Conservation (phyloP, 1,284 basidiomycete species). For the Irpex rosettiformis region DNA sequence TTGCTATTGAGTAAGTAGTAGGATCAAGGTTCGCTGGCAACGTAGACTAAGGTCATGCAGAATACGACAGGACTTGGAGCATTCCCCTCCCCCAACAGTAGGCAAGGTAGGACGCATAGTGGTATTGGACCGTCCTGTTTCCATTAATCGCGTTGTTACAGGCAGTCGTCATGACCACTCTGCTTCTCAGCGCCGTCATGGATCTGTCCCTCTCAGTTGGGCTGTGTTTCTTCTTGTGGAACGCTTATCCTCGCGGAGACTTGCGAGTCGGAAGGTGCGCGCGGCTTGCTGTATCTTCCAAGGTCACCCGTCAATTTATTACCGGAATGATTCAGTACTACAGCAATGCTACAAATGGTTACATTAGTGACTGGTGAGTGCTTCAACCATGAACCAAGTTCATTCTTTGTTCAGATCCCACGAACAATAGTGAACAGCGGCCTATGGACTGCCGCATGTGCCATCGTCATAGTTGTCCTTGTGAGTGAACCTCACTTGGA, state of each 20-base stretch:
- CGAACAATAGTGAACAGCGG: background rate
- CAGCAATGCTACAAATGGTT: background rate
- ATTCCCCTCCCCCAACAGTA: background rate
- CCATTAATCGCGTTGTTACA: background rate
- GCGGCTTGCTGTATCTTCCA: background rate
- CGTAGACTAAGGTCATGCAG: too few relatives aligned
- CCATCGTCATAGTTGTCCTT: background rate
- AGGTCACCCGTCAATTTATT: too few relatives aligned
- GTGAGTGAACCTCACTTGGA: too few relatives aligned
- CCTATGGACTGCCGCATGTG: background rate
- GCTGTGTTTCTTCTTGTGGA: background rate
- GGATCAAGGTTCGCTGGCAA: too few relatives aligned
- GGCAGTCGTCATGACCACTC: background rate
- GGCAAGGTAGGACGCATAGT: background rate
- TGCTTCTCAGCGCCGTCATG: background rate
- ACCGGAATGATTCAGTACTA: too few relatives aligned
- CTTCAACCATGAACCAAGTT: background rate
- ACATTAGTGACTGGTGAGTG: background rate
- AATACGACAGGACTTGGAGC: too few relatives aligned
- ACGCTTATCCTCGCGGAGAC: background rate
- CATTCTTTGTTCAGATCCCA: too few relatives aligned
- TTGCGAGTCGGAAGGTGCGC: background rate
- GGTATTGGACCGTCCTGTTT: background rate
- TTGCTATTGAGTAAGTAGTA: background rate
- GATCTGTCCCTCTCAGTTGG: background rate